These are phyloP conservation scores for Decorospora gaudefroyi DNA, from an alignment of 2,329 filamentous ascomycete genomes.

Conservation along the genomic window DNA sequence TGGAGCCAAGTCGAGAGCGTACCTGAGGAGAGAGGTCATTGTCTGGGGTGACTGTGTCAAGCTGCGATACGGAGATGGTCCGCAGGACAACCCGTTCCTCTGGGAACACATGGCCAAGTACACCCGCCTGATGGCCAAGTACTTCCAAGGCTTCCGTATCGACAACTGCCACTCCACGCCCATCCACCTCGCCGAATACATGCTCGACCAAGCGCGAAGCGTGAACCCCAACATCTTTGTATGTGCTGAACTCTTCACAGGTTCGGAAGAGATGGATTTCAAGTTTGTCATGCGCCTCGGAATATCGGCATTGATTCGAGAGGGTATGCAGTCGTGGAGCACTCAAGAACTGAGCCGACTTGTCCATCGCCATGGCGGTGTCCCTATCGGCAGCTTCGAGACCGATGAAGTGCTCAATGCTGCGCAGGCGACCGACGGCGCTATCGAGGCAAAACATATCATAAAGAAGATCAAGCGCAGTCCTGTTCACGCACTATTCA, in stretches of 20 bases:
- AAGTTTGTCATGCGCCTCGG: conserved; percentile 92
- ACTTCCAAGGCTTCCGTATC: conserved; percentile 93
- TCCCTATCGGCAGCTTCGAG: conserved; percentile 96
- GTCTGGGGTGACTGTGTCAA: conserved; percentile 99
- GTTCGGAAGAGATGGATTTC: conserved; percentile 94
- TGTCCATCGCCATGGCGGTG: conserved; percentile 89
- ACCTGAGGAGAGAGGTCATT: conserved; percentile 93
- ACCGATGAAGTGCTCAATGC: conserved; percentile 79
- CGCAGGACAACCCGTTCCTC: conserved; percentile 85
- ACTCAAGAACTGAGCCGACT: conserved; percentile 89
- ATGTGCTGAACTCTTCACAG: conserved; percentile 93
- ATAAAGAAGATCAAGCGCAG: conserved; percentile 83
- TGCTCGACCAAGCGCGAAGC: conserved; percentile 88
- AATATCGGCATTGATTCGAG: conserved; percentile 86
- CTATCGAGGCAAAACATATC: conserved; percentile 46
- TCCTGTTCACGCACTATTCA: conserved; percentile 91
- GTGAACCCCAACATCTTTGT: conserved; percentile 88
- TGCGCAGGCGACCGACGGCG: conserved; percentile 51
- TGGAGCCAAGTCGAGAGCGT: conserved; percentile 85
- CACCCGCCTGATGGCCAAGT: conserved; percentile 87
- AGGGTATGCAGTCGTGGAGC: conserved; percentile 98
- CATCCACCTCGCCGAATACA: conserved; percentile 89
- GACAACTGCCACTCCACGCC: conserved; percentile 98
- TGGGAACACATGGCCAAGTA: conserved; percentile 98
- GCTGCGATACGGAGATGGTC: conserved; percentile 80